phyloP scores from a whole-genome alignment of 305 asterid genomes.

The Andrographis paniculata region DNA sequence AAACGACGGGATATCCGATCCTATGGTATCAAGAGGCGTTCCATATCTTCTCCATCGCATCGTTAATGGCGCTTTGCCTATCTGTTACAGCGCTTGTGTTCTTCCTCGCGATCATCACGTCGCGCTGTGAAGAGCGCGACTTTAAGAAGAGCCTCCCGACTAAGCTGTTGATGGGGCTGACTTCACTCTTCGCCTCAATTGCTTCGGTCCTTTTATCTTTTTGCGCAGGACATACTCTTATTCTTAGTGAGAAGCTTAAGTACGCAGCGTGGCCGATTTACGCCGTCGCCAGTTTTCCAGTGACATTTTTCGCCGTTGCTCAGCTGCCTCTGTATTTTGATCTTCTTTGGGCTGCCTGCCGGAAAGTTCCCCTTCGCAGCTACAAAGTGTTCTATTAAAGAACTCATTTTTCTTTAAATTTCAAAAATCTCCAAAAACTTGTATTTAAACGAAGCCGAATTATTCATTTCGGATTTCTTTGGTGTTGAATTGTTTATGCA shows the following conservation, averaged over 20 bases:
- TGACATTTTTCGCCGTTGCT: slow-evolving; percentile 7
- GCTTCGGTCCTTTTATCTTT: slow-evolving; percentile 20
- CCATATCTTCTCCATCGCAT: slow-evolving; percentile 16
- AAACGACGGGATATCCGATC: slow-evolving; percentile 9
- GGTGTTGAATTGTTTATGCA: background rate
- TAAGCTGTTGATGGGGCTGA: slow-evolving; percentile 19
- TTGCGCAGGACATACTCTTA: slow-evolving; percentile 10
- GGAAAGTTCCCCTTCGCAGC: slow-evolving; percentile 24
- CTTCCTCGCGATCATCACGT: slow-evolving; percentile 23
- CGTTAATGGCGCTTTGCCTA: slow-evolving; percentile 11
- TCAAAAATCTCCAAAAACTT: background rate
- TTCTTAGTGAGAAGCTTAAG: background rate
- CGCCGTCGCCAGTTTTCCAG: slow-evolving; percentile 13
- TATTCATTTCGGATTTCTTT: too few relatives aligned
- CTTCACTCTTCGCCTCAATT: slow-evolving; percentile 18
- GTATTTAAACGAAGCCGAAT: too few relatives aligned
- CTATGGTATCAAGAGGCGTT: slow-evolving; percentile 2
- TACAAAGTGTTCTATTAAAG: slow-evolving; percentile 9
- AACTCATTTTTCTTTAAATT: too few relatives aligned
- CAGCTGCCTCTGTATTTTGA: slow-evolving; percentile 17
- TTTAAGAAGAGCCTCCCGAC: slow-evolving; percentile 21
- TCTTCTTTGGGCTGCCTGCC: slow-evolving; percentile 24
- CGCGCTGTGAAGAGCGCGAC: slow-evolving; percentile 19
- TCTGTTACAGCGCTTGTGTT: slow-evolving; percentile 15
- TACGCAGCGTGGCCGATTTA: slow-evolving; percentile 9